Evolutionary conservation across 352 stramenopile species (phyloP).

Genomic region (Globisporangium spiculum): DNA sequence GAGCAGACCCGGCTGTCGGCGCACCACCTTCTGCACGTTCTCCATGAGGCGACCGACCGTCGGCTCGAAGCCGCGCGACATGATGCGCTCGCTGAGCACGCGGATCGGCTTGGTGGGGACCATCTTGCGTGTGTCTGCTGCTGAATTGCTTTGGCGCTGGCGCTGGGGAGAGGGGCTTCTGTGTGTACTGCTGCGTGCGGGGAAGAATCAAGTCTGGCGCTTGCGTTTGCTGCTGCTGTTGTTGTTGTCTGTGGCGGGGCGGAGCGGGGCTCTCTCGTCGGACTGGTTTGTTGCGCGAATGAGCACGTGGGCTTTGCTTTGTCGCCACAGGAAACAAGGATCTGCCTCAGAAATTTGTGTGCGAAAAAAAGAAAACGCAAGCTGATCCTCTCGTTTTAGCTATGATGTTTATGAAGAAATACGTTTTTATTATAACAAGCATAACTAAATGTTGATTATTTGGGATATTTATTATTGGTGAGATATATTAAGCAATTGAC

Average conservation of each 20-base stretch:
- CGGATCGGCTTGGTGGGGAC: slow-evolving; percentile 61
- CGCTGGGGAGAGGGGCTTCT: not conserved
- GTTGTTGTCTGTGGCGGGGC: not conserved
- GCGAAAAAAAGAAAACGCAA: not conserved
- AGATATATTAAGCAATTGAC: not conserved
- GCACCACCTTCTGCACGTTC: slow-evolving; percentile 76
- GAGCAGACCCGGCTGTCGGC: slow-evolving; percentile 67
- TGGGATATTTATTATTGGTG: not conserved
- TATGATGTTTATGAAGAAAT: not conserved
- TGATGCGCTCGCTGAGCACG: slow-evolving; percentile 82
- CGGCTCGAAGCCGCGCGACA: slow-evolving; percentile 79
- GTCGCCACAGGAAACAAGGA: slow-evolving; percentile 2
- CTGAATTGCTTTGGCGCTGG: not conserved
- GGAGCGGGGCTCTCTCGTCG: not conserved
- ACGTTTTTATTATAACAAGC: not conserved
- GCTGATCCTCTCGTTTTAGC: not conserved
- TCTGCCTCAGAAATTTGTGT: slow-evolving; percentile 9
- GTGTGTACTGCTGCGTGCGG: slow-evolving; percentile 1
- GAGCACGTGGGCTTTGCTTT: not conserved
- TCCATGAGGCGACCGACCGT: slow-evolving; percentile 80
- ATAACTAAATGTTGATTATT: not conserved
- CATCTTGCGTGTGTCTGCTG: slow-evolving; percentile 4
- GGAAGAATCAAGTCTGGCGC: slow-evolving; percentile 6
- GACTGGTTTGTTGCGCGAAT: not conserved
- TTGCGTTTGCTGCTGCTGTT: not conserved